phyloP scores from a whole-genome alignment of 441 rosid genomes.

The Jatropha podagrica region DNA sequence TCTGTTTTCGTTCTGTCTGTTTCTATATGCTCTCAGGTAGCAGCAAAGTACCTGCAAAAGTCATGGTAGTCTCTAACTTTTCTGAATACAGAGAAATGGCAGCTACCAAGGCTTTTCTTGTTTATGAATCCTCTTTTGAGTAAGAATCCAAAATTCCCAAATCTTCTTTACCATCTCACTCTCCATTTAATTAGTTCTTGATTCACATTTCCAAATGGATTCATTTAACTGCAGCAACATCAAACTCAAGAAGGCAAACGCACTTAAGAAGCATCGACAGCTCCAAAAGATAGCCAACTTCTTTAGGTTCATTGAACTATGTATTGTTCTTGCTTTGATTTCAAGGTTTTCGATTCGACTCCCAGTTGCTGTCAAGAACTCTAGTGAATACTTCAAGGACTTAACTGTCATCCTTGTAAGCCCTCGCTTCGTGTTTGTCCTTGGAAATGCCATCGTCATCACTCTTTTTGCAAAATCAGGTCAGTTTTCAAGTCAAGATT shows the following conservation, averaged over 20 bases:
- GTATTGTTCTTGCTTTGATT: conserved; percentile 48
- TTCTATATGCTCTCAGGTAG: conserved; percentile 29
- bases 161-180: not conserved
- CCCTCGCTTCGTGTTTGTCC: conserved; percentile 67
- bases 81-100: conserved; percentile 34
- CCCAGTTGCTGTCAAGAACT: conserved; percentile 57
- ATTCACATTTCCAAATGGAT: conserved; percentile 45
- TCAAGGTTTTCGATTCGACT: conserved; percentile 52
- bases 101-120: conserved; percentile 30
- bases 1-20: not conserved
- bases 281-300: conserved; percentile 47
- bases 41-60: conserved; percentile 1
- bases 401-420: conserved; percentile 43
- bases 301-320: conserved; percentile 60
- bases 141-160: conserved; percentile 23
- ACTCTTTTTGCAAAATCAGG: conserved; percentile 68
- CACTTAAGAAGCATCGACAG: conserved; percentile 42
- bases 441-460: conserved; percentile 74
- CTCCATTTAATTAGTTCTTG: not conserved
- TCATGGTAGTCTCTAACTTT: conserved; percentile 26
- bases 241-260: conserved; percentile 52
- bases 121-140: conserved; percentile 36
- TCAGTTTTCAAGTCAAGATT: conserved; percentile 42
- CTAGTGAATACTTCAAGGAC: conserved; percentile 56
- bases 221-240: conserved; percentile 42